Percentiles rank a stretch among this genome's conserved stretches.
These are phyloP conservation scores for Ilex paraguariensis DNA, from an alignment of 305 asterid species.

Conservation along the genomic window DNA sequence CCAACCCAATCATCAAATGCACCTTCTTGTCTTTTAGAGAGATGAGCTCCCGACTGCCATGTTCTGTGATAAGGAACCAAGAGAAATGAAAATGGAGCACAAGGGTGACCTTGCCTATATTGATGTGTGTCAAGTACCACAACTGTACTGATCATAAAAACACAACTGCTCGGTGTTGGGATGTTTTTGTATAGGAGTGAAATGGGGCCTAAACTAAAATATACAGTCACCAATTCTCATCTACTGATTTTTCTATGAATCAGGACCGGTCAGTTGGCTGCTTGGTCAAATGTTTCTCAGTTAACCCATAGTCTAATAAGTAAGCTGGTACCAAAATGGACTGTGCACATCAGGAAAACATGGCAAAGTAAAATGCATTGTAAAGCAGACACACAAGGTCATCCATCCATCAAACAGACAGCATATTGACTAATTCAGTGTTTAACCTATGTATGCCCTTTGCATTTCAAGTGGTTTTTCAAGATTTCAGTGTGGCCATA, in stretches of 20 bases:
- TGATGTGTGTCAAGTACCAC: neutral
- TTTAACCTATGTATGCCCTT: too few relatives aligned
- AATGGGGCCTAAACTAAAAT: too few relatives aligned
- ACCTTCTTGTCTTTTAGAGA: neutral
- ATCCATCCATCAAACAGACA: slow-evolving; percentile 2
- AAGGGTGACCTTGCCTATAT: neutral
- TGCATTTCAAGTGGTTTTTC: too few relatives aligned
- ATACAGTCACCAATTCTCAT: too few relatives aligned
- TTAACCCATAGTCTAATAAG: too few relatives aligned
- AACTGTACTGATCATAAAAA: neutral
- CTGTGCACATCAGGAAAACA: neutral
- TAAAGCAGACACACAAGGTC: neutral
- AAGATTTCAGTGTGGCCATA: slow-evolving; percentile 1
- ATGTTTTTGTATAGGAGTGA: neutral
- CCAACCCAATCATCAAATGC: neutral
- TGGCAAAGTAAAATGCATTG: neutral
- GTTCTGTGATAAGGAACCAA: neutral
- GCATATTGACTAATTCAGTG: too few relatives aligned
- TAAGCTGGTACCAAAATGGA: too few relatives aligned
- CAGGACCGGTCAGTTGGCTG: too few relatives aligned
- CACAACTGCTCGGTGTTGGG: neutral
- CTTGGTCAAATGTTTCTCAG: too few relatives aligned
- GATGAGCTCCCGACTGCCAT: too few relatives aligned
- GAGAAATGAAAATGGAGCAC: neutral
- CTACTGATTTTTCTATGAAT: too few relatives aligned